Evolutionary conservation across 352 stramenopile species (phyloP).

Genomic region (Phytophthora fragariae): DNA sequence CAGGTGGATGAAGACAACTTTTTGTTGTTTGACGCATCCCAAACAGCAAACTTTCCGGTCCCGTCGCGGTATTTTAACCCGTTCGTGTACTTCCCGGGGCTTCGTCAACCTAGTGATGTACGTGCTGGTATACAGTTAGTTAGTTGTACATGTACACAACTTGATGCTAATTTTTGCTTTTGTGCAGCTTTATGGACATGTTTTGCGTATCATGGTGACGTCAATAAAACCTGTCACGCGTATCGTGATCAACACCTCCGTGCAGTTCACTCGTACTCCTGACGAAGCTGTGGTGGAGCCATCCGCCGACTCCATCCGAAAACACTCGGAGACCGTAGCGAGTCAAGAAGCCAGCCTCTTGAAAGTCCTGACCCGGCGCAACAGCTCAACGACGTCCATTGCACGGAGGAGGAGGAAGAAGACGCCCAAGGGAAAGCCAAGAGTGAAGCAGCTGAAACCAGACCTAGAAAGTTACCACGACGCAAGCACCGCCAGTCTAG

Average conservation of each 20-base stretch:
- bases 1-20: slow-evolving; percentile 59
- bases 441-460: not conserved
- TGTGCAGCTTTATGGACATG: slow-evolving; percentile 60
- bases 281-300: slow-evolving; percentile 26
- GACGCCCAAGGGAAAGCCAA: slow-evolving; percentile 2
- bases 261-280: slow-evolving; percentile 50
- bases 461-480: slow-evolving; percentile 16
- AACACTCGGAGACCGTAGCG: slow-evolving; percentile 3
- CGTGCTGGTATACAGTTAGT: slow-evolving; percentile 5
- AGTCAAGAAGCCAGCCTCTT: slow-evolving; percentile 10
- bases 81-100: slow-evolving; percentile 50
- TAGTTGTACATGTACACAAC: not conserved
- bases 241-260: slow-evolving; percentile 63
- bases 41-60: slow-evolving; percentile 2
- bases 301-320: slow-evolving; percentile 11
- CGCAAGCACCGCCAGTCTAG: slow-evolving; percentile 26
- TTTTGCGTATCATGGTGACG: slow-evolving; percentile 54
- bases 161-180: not conserved
- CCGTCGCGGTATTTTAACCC: slow-evolving; percentile 48
- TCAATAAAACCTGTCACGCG: slow-evolving; percentile 48
- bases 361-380: slow-evolving; percentile 3
- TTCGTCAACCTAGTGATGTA: slow-evolving; percentile 55
- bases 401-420: slow-evolving; percentile 1
- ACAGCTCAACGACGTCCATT: slow-evolving; percentile 18
- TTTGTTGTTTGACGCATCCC: slow-evolving; percentile 41